Base-by-base conservation (phyloP, 176 grass and related monocot species). In the Carex myosuroides region DNA sequence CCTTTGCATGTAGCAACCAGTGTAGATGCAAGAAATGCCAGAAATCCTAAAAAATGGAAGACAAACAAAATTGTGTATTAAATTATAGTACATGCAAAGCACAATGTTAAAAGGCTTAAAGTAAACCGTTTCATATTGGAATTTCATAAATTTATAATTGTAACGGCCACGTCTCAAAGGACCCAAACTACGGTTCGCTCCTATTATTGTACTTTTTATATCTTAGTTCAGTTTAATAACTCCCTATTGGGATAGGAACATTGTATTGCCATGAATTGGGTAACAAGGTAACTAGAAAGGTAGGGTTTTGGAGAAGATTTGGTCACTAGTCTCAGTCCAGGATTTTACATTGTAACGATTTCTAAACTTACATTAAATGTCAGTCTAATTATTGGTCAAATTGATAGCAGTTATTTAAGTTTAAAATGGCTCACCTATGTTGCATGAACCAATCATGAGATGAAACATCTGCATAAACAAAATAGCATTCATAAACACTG, bases 401-500 rank as follows among this genome's bases (percentile, higher is more conserved):
- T 13, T 48, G 63, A 84, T 32, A 85, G 52, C 30, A 81, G 9
- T 42, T 55, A 50, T 66, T 66, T 75, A 30, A 24, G 32, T 83
- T 29, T 86, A 79, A 83, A 85, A 60, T 29, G 20, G 74, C 92
- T 94, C 90, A 98, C 95, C 95, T 88, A 90, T 78, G 88, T 91
- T 94, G 84, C 87, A 98, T 82, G 94, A 85, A 75, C 92, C 92
- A 87, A 98, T 98, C 95, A 98, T 90, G 58, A 98, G 84, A 90
- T 93, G 92, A 82, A 98, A 93, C 90, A 98, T 93, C 95, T 98
- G 95, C 90, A 93, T 93, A 77, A 83, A 94, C 26, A 94, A 80
- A 86, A 90, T 54, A 50, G 37, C 76, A 83, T 70, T 72, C 56
- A 69, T 69, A 54, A 89, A 90, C 86, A 84, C 79, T 57, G 44